A percentile compares a stretch with the other conserved stretches of the same genome.
These are phyloP conservation scores for Daucus carota DNA, from an alignment of 129 eudicot species.

Conservation along the genomic window DH1_v3.0 NC_030388.2:26145501-26146000, in stretches of 20 bases:
- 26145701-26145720: background rate
- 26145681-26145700: background rate
- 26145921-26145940: conserved; percentile 7
- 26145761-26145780: background rate
- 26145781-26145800: background rate
- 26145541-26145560: too few species aligned
- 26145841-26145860: background rate
- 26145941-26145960: conserved; percentile 27
- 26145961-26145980: conserved; percentile 28
- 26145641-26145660: background rate
- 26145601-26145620: background rate
- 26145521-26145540: too few species aligned
- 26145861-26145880: conserved; percentile 12
- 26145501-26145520: too few species aligned
- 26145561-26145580: too few species aligned
- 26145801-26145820: conserved; percentile 2
- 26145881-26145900: conserved; percentile 16
- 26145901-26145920: conserved; percentile 40
- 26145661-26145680: background rate
- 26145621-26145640: background rate
- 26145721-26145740: background rate
- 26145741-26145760: conserved; percentile 4
- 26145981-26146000: conserved; percentile 34
- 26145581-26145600: background rate
- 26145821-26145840: background rate